Percentiles rank a stretch among this genome's conserved stretches.
phyloP scores from a whole-genome alignment of 192 early-diverging fungal genomes.

The Mycoemilia scoparia region DNA sequence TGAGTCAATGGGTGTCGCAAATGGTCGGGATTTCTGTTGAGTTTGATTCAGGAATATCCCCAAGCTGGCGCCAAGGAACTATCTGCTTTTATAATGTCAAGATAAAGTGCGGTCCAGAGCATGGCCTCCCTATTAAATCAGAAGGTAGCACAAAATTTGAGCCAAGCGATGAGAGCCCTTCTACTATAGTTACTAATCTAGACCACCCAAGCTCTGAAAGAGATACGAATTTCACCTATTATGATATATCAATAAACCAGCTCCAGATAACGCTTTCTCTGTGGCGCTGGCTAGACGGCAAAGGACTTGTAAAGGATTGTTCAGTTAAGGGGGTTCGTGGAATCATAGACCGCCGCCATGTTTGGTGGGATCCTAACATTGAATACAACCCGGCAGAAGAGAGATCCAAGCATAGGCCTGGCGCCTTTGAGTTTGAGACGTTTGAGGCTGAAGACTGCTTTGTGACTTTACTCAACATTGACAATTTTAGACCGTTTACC shows the following conservation, averaged over 20 bases:
- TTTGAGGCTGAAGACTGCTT: constrained; percentile 74
- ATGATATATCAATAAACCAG: constrained; percentile 59
- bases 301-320: constrained; percentile 61
- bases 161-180: background rate
- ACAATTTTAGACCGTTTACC: constrained; percentile 70
- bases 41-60: constrained; percentile 82
- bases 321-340: constrained; percentile 77
- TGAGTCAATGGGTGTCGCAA: constrained; percentile 60
- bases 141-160: constrained; percentile 1
- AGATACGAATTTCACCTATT: constrained; percentile 74
- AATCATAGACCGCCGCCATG: constrained; percentile 60
- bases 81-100: constrained; percentile 76
- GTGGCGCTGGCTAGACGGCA: constrained; percentile 80
- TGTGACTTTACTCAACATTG: constrained; percentile 54
- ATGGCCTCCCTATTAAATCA: constrained; percentile 6
- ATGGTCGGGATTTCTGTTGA: constrained; percentile 64
- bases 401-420: constrained; percentile 41
- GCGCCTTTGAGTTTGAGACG: constrained; percentile 68
- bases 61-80: constrained; percentile 76
- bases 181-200: constrained; percentile 2
- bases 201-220: constrained; percentile 9
- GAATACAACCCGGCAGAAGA: constrained; percentile 39
- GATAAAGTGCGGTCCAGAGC: constrained; percentile 29
- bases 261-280: constrained; percentile 72
- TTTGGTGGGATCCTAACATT: constrained; percentile 51